A percentile compares a stretch with the other conserved stretches of the same genome.
Evolutionary conservation across 768 basidiomycete species (phyloP).

Genomic region (Mrakia frigida): DNA sequence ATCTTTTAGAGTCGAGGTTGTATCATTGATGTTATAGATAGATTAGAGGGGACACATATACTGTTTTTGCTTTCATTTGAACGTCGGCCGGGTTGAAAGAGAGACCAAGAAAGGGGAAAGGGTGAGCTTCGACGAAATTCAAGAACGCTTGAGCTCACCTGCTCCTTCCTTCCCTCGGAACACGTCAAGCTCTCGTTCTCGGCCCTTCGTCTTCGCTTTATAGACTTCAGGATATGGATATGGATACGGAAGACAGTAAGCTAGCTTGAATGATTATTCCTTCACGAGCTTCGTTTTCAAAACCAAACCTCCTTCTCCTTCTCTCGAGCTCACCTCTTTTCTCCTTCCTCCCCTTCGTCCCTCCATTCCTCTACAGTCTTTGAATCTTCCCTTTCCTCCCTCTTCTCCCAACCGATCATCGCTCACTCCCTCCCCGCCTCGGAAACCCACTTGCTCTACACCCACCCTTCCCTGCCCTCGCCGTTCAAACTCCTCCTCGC

Average conservation of each 20-base stretch:
- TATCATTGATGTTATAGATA: too few relatives aligned
- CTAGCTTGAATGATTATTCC: too few relatives aligned
- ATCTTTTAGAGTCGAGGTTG: too few relatives aligned
- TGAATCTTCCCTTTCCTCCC: conserved; percentile 11
- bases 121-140: too few relatives aligned
- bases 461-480: not conserved
- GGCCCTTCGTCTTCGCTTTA: too few relatives aligned
- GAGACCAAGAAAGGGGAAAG: too few relatives aligned
- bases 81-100: too few relatives aligned
- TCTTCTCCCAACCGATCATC: conserved; percentile 22
- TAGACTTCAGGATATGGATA: not conserved
- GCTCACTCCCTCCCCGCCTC: conserved; percentile 12
- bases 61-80: too few relatives aligned
- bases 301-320: too few relatives aligned
- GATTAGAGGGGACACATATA: too few relatives aligned
- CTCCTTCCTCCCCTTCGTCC: not conserved
- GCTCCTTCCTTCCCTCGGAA: not conserved
- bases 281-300: too few relatives aligned
- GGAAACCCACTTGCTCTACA: not conserved
- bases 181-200: not conserved
- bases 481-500: conserved; percentile 17
- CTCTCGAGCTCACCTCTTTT: not conserved
- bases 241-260: not conserved
- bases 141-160: too few relatives aligned
- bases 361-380: not conserved